phyloP scores from a whole-genome alignment of 352 stramenopile genomes.

The Phytophthora pseudosyringae region DNA sequence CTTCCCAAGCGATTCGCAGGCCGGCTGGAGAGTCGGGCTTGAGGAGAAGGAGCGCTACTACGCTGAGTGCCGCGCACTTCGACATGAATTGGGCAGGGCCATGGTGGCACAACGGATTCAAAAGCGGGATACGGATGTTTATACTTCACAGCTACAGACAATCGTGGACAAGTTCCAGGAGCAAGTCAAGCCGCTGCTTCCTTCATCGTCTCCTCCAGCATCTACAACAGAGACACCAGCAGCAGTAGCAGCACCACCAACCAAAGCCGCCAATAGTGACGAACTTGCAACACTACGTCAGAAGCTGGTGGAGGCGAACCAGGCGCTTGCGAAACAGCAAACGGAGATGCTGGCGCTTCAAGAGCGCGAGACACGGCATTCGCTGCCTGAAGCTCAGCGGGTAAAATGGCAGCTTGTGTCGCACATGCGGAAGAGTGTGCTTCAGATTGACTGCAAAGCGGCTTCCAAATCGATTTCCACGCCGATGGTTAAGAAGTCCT shows the following conservation, averaged over 20 bases:
- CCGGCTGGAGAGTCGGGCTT: slow-evolving; percentile 48
- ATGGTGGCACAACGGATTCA: slow-evolving; percentile 57
- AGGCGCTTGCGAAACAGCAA: slow-evolving; percentile 65
- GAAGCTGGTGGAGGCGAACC: slow-evolving; percentile 73
- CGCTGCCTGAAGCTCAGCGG: slow-evolving; percentile 63
- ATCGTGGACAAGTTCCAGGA: slow-evolving; percentile 67
- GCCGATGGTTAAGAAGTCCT: slow-evolving; percentile 25
- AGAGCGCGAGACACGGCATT: slow-evolving; percentile 69
- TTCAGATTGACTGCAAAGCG: slow-evolving; percentile 63
- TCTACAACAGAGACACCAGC: slow-evolving; percentile 8
- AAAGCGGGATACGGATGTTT: slow-evolving; percentile 43
- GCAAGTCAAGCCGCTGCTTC: slow-evolving; percentile 56
- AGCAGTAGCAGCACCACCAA: not conserved
- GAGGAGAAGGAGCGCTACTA: slow-evolving; percentile 80
- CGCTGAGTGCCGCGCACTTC: slow-evolving; percentile 64
- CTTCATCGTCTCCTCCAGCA: slow-evolving; percentile 23
- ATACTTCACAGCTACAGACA: slow-evolving; percentile 55
- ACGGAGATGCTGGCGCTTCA: slow-evolving; percentile 70
- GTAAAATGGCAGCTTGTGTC: slow-evolving; percentile 70
- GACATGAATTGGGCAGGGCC: slow-evolving; percentile 61
- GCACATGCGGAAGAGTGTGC: slow-evolving; percentile 68
- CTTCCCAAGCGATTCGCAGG: slow-evolving; percentile 28
- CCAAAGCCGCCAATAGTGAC: slow-evolving; percentile 38
- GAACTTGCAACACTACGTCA: slow-evolving; percentile 64
- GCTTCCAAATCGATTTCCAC: slow-evolving; percentile 20